These are phyloP conservation scores for Nakazawaea molendinolei DNA, from an alignment of 805 yeast genomes.

Conservation along the genomic window DNA sequence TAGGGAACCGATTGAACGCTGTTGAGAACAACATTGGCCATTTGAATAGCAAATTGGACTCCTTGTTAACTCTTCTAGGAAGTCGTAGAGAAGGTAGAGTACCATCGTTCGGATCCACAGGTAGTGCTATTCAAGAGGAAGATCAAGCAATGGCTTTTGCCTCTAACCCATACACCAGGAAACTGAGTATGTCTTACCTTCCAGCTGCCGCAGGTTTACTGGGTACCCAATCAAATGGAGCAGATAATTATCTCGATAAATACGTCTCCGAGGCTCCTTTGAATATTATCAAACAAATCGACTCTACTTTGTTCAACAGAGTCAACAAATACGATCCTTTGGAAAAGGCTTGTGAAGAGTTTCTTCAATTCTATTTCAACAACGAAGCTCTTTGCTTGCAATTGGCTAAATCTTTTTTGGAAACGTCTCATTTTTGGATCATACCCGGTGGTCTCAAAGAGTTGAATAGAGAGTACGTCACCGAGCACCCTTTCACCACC, in stretches of 20 bases:
- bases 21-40: slow-evolving; percentile 10
- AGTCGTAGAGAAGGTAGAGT: background rate
- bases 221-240: slow-evolving; percentile 5
- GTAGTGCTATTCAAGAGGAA: background rate
- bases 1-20: slow-evolving; percentile 4
- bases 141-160: too few species aligned
- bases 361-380: slow-evolving; percentile 37
- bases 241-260: slow-evolving; percentile 10
- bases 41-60: slow-evolving; percentile 14
- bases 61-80: slow-evolving; percentile 16
- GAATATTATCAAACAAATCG: slow-evolving; percentile 23
- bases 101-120: too few species aligned
- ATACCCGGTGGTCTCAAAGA: slow-evolving; percentile 54
- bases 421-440: slow-evolving; percentile 53
- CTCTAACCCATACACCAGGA: background rate
- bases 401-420: slow-evolving; percentile 40
- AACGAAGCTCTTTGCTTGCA: slow-evolving; percentile 37
- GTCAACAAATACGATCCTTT: slow-evolving; percentile 24
- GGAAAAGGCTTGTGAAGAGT: slow-evolving; percentile 32
- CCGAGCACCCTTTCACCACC: slow-evolving; percentile 45
- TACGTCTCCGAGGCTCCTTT: slow-evolving; percentile 21
- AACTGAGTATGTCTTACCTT: background rate
- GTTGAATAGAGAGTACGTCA: slow-evolving; percentile 38
- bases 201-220: background rate
- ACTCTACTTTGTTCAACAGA: slow-evolving; percentile 21